phyloP scores from a whole-genome alignment of 148 eudicot species.

The Nepenthes mirabilis region DNA sequence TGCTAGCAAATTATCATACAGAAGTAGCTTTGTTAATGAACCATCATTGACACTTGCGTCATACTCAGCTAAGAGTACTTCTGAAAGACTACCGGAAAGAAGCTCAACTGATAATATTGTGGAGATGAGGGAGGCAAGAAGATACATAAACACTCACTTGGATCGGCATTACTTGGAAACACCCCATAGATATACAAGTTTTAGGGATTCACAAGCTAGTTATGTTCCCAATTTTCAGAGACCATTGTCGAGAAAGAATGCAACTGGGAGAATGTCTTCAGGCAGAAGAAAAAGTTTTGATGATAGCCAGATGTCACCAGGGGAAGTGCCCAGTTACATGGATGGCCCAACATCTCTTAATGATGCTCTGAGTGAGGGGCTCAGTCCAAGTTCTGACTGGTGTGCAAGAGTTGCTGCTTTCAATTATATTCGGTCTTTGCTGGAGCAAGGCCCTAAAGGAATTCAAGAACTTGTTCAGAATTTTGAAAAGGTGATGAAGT shows the following conservation, averaged over 20 bases:
- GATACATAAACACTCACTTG: conserved; percentile 43
- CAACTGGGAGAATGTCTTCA: conserved; percentile 59
- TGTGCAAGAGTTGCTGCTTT: conserved; percentile 94
- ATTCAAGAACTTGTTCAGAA: conserved; percentile 82
- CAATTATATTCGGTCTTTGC: conserved; percentile 64
- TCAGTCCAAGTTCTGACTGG: conserved; percentile 86
- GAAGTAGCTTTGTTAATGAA: conserved; percentile 41
- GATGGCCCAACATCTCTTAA: conserved; percentile 83
- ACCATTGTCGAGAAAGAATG: conserved; percentile 77
- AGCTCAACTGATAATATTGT: conserved; percentile 40
- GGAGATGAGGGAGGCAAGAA: conserved; percentile 55
- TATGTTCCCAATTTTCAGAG: conserved; percentile 84
- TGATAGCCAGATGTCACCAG: conserved; percentile 58
- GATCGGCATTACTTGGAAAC: conserved; percentile 64
- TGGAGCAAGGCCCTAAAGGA: conserved; percentile 85
- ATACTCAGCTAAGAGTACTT: conserved; percentile 45
- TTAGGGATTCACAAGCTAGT: conserved; percentile 60
- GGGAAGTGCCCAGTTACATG: conserved; percentile 62
- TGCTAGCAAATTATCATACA: conserved; percentile 45
- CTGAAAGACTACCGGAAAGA: conserved; percentile 71
- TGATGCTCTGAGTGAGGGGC: conserved; percentile 89
- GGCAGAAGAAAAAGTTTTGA: conserved; percentile 89
- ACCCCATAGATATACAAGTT: conserved; percentile 47
- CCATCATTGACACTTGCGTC: conserved; percentile 41
- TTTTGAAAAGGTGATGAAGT: conserved; percentile 97